phyloP scores from a whole-genome alignment of 331 rosid genomes.

The Dryas integrifolia region DNA sequence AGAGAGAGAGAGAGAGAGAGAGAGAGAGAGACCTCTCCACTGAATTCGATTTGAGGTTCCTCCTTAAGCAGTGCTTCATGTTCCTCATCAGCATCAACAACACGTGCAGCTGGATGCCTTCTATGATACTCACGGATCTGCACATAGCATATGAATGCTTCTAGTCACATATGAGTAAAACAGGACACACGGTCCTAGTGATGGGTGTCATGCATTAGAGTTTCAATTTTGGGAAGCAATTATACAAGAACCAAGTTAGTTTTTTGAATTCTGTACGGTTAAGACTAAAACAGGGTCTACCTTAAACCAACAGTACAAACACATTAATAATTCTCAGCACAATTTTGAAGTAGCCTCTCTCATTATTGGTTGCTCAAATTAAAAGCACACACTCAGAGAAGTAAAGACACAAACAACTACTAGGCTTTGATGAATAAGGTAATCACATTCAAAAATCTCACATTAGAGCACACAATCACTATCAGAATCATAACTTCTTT shows the following conservation, averaged over 20 bases:
- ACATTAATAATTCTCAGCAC: neutral
- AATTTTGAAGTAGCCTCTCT: neutral
- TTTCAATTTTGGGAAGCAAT: neutral
- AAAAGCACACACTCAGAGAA: neutral
- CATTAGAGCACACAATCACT: neutral
- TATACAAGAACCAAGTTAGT: neutral
- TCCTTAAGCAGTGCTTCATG: slow-evolving; percentile 69
- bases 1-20: slow-evolving; percentile 16
- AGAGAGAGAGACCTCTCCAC: slow-evolving; percentile 75
- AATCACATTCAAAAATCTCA: neutral
- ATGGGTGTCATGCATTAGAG: neutral
- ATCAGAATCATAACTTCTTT: neutral
- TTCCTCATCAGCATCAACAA: slow-evolving; percentile 77
- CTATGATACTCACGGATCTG: slow-evolving; percentile 98
- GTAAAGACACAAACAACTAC: neutral
- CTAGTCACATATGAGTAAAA: neutral
- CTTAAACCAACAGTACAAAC: neutral
- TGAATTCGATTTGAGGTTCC: slow-evolving; percentile 87
- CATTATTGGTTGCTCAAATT: neutral
- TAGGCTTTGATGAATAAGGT: neutral
- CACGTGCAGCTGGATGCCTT: slow-evolving; percentile 90
- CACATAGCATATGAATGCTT: slow-evolving; percentile 11
- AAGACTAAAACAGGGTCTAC: neutral
- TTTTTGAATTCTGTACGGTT: neutral
- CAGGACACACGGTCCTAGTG: neutral